phyloP scores from a whole-genome alignment of 345 rosid genomes.

The Salix exigua region DNA sequence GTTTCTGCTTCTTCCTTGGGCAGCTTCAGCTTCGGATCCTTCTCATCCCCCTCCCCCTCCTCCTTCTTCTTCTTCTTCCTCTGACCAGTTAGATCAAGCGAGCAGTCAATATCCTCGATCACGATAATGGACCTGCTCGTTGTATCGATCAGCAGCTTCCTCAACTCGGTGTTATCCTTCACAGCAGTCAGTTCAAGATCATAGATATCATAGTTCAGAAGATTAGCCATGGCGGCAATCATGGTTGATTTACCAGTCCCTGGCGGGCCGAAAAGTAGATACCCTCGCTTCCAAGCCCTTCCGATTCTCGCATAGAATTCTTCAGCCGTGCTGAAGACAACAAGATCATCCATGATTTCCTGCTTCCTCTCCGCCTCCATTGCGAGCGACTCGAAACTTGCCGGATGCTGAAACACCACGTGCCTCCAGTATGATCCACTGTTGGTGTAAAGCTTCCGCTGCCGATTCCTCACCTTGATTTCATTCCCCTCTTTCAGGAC shows the following conservation, averaged over 20 bases:
- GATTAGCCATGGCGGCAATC: slow-evolving; percentile 10
- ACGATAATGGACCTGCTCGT: not conserved
- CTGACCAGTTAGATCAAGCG: slow-evolving; percentile 3
- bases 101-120: slow-evolving; percentile 5
- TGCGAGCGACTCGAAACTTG: not conserved
- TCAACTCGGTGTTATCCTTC: slow-evolving; percentile 4
- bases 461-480: not conserved
- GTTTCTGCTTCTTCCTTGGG: not conserved
- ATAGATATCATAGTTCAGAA: not conserved
- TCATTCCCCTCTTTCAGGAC: slow-evolving; percentile 3
- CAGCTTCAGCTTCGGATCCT: not conserved
- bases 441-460: slow-evolving; percentile 6
- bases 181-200: not conserved
- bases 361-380: not conserved
- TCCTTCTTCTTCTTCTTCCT: slow-evolving; percentile 3
- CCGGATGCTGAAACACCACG: slow-evolving; percentile 8
- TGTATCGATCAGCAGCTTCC: slow-evolving; percentile 3
- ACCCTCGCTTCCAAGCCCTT: slow-evolving; percentile 5
- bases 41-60: not conserved
- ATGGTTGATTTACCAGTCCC: slow-evolving; percentile 8
- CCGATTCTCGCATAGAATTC: slow-evolving; percentile 9
- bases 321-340: not conserved
- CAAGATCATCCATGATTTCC: slow-evolving; percentile 3
- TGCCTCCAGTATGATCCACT: slow-evolving; percentile 3
- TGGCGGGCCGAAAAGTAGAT: not conserved